phyloP scores from a whole-genome alignment of 441 rosid species.

The Viola pubescens region DNA sequence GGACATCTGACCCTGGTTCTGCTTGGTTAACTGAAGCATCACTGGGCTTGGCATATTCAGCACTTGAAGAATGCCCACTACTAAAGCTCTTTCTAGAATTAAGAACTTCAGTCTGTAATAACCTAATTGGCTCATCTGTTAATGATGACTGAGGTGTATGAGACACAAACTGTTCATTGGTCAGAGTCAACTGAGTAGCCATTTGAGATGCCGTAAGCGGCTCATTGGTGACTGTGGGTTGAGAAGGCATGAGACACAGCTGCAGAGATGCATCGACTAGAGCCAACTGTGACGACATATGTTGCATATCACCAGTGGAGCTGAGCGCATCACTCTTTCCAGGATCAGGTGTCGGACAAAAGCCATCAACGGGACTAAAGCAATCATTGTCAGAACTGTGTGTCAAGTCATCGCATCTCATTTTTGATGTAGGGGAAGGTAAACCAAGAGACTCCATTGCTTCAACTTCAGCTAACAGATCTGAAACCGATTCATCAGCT shows the following conservation, averaged over 20 bases:
- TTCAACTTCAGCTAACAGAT: conserved; percentile 95
- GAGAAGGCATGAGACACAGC: conserved; percentile 37
- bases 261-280: conserved; percentile 14
- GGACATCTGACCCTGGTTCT: conserved; percentile 39
- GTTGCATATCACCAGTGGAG: conserved; percentile 53
- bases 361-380: conserved; percentile 65
- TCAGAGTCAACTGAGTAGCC: conserved; percentile 40
- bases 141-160: conserved; percentile 31
- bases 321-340: conserved; percentile 71
- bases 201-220: conserved; percentile 23
- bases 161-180: conserved; percentile 29
- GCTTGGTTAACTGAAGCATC: conserved; percentile 44
- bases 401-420: conserved; percentile 42
- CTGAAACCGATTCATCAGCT: conserved; percentile 92
- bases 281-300: conserved; percentile 34
- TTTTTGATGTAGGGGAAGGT: conserved; percentile 70
- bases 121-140: conserved; percentile 22
- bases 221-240: conserved; percentile 17
- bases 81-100: conserved; percentile 36
- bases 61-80: conserved; percentile 38
- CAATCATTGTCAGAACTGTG: conserved; percentile 58
- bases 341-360: conserved; percentile 51
- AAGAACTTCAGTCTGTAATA: conserved; percentile 27
- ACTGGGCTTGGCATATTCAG: conserved; percentile 35
- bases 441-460: conserved; percentile 89